Evolutionary conservation across 129 eudicot genomes (phyloP), one percentile per base, ranked within the genome.

Genomic region (Artemisia annua): DNA sequence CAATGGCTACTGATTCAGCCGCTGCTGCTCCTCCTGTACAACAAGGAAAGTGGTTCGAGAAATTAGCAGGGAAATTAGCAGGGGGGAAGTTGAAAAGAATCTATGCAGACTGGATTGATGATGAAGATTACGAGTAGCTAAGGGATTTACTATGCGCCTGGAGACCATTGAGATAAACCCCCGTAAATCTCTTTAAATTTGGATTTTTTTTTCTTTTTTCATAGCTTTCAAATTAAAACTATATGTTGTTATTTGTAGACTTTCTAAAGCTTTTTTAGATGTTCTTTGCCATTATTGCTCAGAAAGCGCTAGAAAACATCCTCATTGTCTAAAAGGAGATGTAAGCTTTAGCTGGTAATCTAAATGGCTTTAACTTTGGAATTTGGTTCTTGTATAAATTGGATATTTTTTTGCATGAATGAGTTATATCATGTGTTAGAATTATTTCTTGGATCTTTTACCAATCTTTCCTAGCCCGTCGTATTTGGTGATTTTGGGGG

Each of bases 31-130:
- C n/a, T n/a, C 85, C 81, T 12, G 57, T 44, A 12, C 74, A 49
- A 11, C 87, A 58, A 63, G 78, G 20, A 10, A 75, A 70, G 71
- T 24, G 81, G 56, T 67, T 70, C 1, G 83, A 87, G 89, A 90
- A 79, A 17, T 26, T 78, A 71, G 60, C 57, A n/a, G 69, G 59
- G 3, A 87, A 67, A 17, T 46, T 78, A 71, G 55, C 57, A 13
- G 69, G 59, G 3, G 86, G 65, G 79, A 87, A 90, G 86, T 63
- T 87, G 56, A 86, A 80, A 32, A 78, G 86, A 8, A 87, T 94
- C 10, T 90, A 94, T 73, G 98, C 75, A 10, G 96, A 94, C 58
- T 94, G 97, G 98, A 73, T 85, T 44, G 89, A 94, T 65, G 97
- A 81, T 73, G 73, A 78, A 46, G 73, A 78, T n/a, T 67, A 78